Evolutionary conservation across 306 rosid species (phyloP).

Genomic region (Begonia peltatifolia): DNA sequence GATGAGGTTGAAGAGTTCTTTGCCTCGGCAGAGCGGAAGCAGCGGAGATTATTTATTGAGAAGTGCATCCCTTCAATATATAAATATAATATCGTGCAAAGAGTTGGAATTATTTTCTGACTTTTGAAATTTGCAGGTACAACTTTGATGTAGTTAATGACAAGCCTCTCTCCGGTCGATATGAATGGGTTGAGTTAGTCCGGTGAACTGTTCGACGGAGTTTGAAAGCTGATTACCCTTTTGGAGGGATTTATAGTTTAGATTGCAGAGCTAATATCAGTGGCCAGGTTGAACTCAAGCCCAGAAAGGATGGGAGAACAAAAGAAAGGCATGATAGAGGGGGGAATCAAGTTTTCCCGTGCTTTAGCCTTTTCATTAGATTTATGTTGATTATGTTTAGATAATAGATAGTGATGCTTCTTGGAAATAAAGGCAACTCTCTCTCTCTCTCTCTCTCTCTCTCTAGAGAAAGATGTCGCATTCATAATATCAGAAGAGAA

Average conservation of each 20-base stretch:
- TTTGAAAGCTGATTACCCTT: background rate
- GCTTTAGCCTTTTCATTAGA: too few species aligned
- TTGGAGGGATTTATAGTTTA: background rate
- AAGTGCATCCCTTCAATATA: conserved; percentile 26
- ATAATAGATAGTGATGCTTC: too few species aligned
- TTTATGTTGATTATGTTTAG: too few species aligned
- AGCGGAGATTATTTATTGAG: conserved; percentile 52
- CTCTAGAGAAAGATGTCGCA: too few species aligned
- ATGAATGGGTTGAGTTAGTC: conserved; percentile 69
- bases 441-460: too few species aligned
- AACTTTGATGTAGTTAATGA: conserved; percentile 67
- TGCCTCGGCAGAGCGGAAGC: conserved; percentile 59
- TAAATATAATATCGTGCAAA: background rate
- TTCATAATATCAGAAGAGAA: too few species aligned
- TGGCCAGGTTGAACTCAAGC: background rate
- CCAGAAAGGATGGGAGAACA: background rate
- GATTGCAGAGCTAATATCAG: background rate
- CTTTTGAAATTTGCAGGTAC: conserved; percentile 44
- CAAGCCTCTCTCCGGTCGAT: conserved; percentile 64
- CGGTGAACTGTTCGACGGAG: conserved; percentile 17
- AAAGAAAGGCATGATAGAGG: too few species aligned
- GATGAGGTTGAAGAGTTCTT: conserved; percentile 81
- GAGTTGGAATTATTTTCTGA: background rate
- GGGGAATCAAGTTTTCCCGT: too few species aligned
- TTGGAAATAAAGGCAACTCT: too few species aligned